A percentile compares a stretch with the other conserved stretches of the same genome.
These are phyloP conservation scores for Crithidia sp. DNA, from an alignment of 208 protist species.

Conservation along the genomic window DNA sequence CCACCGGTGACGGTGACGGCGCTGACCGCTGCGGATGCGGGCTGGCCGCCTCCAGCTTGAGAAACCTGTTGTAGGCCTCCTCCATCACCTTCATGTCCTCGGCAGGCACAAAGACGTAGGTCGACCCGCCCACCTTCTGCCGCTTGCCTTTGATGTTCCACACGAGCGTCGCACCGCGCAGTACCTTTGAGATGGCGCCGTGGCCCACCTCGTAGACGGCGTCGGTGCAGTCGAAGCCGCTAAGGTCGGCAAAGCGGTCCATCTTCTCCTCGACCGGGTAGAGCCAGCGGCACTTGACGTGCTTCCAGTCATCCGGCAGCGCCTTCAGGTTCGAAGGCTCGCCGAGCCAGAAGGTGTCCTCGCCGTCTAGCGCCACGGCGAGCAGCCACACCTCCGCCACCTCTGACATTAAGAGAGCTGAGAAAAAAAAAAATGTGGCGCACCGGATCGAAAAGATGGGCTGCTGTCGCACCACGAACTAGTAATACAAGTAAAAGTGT, in stretches of 20 bases:
- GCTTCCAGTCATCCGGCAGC: conserved; percentile 59
- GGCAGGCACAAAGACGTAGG: conserved; percentile 66
- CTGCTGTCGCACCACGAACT: too few relatives aligned
- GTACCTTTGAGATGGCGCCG: conserved; percentile 48
- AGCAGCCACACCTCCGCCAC: conserved; percentile 54
- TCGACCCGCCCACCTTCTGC: conserved; percentile 35
- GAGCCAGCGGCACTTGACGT: conserved; percentile 69
- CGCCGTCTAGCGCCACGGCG: conserved; percentile 75
- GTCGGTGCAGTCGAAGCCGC: conserved; percentile 58
- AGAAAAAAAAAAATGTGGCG: neutral
- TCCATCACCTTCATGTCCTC: conserved; percentile 64
- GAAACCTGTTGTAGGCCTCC: conserved; percentile 60
- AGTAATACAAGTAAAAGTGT: too few relatives aligned
- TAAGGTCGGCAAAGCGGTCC: conserved; percentile 41
- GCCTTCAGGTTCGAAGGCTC: conserved; percentile 50
- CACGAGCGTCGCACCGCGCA: conserved; percentile 62
- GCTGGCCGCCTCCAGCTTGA: conserved; percentile 55
- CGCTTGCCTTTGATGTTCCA: conserved; percentile 63
- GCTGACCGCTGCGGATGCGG: conserved; percentile 6
- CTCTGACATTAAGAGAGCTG: conserved; percentile 17
- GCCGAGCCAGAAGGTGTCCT: conserved; percentile 83
- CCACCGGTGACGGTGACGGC: conserved; percentile 2
- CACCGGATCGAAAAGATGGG: neutral
- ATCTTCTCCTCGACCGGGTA: conserved; percentile 67
- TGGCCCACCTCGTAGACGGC: conserved; percentile 66